Evolutionary conservation across 1,139 yeast species (phyloP), one percentile per base, ranked within the genome.

Genomic region (Kodamaea sp.): DNA sequence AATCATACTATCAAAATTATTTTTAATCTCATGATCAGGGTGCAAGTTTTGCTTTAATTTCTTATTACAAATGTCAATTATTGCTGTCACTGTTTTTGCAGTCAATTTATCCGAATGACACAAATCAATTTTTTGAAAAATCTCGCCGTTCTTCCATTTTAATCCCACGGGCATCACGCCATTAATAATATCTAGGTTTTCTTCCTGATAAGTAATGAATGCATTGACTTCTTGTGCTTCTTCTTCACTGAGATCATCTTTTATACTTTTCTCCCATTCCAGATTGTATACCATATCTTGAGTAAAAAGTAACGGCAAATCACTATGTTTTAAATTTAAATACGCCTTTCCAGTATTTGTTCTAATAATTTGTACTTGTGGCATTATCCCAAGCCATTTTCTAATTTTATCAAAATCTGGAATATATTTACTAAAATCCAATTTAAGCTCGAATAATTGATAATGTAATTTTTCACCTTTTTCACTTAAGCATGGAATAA

Each of bases 401-500:
- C 43, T 31, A 3, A 44, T 29, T 23, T 37, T 27, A 7, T 35
- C 23, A 23, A 47, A 44, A 29, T 43, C 36, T n/a, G 41, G 36
- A 7, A 38, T 33, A 11, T 39, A 37, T 7, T 35, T 15, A 3
- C 37, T 36, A 9, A 39, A 32, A 6, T 42, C 36, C 8, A 50
- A 24, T n/a, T 33, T 23, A 25, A 41, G 28, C 22, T 47, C 49
- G 6, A 45, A 34, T 3, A 48, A 31, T 27, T 45, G 48, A 28
- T 32, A 28, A 9, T 44, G 44, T 2, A 27, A 29, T 12, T 36
- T 28, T n/a, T 34, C 36, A 8, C 31, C 29, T 3, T 29, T 10
- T 7, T 34, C 36, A 8, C 15, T 38, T 25, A 38, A 24, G 4
- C 11, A 11, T 2, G 84, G 84, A 6, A 78, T 58, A 49, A 82